A percentile compares a stretch with the other conserved stretches of the same genome.
phyloP scores from a whole-genome alignment of 1,139 yeast species.

The Eremothecium sinecaudum region DNA sequence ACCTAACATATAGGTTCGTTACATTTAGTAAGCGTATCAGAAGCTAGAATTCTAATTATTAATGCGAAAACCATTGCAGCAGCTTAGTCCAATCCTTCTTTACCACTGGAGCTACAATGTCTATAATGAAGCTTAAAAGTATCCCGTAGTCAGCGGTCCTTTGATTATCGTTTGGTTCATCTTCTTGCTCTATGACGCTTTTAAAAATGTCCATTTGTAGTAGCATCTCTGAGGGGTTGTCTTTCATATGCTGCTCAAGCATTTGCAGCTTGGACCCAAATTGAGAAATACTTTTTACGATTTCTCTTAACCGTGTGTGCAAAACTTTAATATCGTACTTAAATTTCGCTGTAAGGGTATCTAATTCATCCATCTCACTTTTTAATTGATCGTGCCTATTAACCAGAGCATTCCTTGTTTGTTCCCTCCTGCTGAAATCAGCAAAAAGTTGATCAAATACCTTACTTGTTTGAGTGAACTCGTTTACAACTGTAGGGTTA shows the following conservation, averaged over 20 bases:
- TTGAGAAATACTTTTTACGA: slow-evolving; percentile 59
- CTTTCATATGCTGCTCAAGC: slow-evolving; percentile 23
- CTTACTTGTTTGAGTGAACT: slow-evolving; percentile 13
- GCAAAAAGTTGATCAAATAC: background rate
- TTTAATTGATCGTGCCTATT: slow-evolving; percentile 34
- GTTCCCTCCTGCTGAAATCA: slow-evolving; percentile 18
- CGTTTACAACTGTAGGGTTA: background rate
- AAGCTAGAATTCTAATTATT: too few species aligned
- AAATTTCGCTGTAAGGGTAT: slow-evolving; percentile 63
- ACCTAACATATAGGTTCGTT: slow-evolving; percentile 14
- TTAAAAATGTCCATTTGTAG: too few species aligned
- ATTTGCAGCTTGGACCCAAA: slow-evolving; percentile 38
- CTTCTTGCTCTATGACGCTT: too few species aligned
- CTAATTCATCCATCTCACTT: slow-evolving; percentile 50
- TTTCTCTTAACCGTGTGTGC: slow-evolving; percentile 64
- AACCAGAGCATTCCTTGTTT: slow-evolving; percentile 29
- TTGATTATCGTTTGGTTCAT: too few species aligned
- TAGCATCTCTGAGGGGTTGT: background rate
- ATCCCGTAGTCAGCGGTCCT: too few species aligned
- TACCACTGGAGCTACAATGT: too few species aligned
- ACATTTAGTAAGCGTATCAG: too few species aligned
- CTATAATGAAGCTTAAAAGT: too few species aligned
- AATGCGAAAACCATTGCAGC: slow-evolving; percentile 34
- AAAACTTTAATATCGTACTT: slow-evolving; percentile 72
- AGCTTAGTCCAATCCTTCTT: slow-evolving; percentile 11